Evolutionary conservation across 768 basidiomycete species (phyloP).

Genomic region (Kwoniella botswanensis): DNA sequence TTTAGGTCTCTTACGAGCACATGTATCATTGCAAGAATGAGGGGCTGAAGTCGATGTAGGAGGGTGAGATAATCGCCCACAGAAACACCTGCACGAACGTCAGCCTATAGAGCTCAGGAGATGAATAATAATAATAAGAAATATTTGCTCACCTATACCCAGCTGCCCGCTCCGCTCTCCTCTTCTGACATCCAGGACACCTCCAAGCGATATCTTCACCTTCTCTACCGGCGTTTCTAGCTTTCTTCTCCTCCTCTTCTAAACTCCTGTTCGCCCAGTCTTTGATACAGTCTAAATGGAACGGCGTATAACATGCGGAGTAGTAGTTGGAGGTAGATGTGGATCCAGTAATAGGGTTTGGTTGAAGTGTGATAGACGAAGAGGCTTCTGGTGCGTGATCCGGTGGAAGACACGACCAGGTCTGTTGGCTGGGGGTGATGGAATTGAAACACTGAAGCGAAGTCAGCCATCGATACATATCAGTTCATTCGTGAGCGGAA

Average conservation of each 20-base stretch:
- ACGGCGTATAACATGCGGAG: slow-evolving; percentile 76
- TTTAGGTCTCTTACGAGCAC: slow-evolving; percentile 52
- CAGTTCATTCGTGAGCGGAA: not conserved
- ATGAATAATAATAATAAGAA: slow-evolving; percentile 61
- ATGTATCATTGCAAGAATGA: slow-evolving; percentile 59
- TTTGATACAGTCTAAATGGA: slow-evolving; percentile 86
- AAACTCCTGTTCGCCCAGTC: slow-evolving; percentile 78
- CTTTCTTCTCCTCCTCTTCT: slow-evolving; percentile 74
- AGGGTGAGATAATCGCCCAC: slow-evolving; percentile 37
- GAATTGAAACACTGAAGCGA: slow-evolving; percentile 69
- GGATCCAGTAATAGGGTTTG: slow-evolving; percentile 20
- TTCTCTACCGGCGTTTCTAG: slow-evolving; percentile 61
- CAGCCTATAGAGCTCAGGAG: slow-evolving; percentile 55
- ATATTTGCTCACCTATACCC: slow-evolving; percentile 71
- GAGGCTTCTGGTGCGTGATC: slow-evolving; percentile 61
- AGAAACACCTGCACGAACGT: slow-evolving; percentile 37
- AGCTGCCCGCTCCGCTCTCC: slow-evolving; percentile 69
- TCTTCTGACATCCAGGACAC: slow-evolving; percentile 90
- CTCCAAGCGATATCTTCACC: slow-evolving; percentile 73
- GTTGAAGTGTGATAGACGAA: slow-evolving; percentile 16
- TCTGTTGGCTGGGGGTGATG: slow-evolving; percentile 76
- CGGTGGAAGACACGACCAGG: slow-evolving; percentile 76
- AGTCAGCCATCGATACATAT: not conserved
- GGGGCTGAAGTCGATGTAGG: slow-evolving; percentile 42
- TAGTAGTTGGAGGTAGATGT: slow-evolving; percentile 26